Conservation (phyloP, 768 basidiomycete genomes). For the Termitomyces eurrhizus region DNA sequence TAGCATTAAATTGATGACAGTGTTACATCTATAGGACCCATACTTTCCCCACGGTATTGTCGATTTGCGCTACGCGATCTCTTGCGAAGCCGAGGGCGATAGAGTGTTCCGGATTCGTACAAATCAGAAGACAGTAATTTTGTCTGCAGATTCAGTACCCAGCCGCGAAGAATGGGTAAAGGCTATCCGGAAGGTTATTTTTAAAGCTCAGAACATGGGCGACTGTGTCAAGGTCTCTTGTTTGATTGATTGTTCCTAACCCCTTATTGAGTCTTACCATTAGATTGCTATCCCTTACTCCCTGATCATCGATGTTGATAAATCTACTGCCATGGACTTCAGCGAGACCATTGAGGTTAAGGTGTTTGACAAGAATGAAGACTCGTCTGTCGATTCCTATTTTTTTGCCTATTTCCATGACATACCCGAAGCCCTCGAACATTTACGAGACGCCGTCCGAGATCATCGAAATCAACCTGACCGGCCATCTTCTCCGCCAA, state of each 20-base stretch:
- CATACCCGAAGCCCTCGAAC: constrained; percentile 68
- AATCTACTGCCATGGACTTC: constrained; percentile 87
- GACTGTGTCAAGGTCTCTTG: constrained; percentile 82
- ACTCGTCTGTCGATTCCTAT: constrained; percentile 79
- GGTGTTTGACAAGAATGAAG: constrained; percentile 79
- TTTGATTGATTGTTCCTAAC: background rate
- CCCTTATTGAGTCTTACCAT: background rate
- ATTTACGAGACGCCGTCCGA: constrained; percentile 77
- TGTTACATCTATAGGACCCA: constrained; percentile 61
- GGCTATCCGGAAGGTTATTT: constrained; percentile 88
- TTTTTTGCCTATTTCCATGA: constrained; percentile 96
- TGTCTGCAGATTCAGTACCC: constrained; percentile 76
- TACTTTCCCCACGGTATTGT: constrained; percentile 97
- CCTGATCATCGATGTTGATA: constrained; percentile 83
- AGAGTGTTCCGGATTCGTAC: constrained; percentile 82
- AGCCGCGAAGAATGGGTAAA: constrained; percentile 96
- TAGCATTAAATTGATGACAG: background rate
- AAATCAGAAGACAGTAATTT: constrained; percentile 67
- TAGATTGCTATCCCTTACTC: constrained; percentile 94
- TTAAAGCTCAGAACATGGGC: constrained; percentile 95
- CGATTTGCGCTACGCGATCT: constrained; percentile 90
- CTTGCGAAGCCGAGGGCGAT: constrained; percentile 78
- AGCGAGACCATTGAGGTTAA: constrained; percentile 96
- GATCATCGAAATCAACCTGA: constrained; percentile 40
- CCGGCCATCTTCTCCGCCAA: constrained; percentile 24